Evolutionary conservation across 257 asterid genomes (phyloP), one percentile per base, ranked within the genome.

Genomic region (Nicotiana benthamiana): DNA sequence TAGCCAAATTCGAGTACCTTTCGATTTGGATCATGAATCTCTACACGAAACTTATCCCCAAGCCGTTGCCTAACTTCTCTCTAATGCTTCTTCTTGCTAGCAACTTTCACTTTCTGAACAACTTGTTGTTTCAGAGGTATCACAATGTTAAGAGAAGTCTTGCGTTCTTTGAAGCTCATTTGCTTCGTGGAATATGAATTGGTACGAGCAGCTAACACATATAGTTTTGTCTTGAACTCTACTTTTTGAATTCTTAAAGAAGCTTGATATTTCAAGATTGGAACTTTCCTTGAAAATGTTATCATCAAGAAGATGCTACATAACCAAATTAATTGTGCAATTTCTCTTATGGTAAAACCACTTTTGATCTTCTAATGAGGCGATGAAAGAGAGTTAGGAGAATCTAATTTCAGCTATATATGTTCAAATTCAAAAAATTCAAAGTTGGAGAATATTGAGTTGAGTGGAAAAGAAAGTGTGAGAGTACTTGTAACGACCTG

Each of bases 301-400:
- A 80, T 94, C 98, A 22, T 93, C 93, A 17, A 89, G 91, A 43
- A 90, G 96, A 81, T 89, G 92, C n/a, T 92, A 97, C 83, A 95
- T 89, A 6, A 94, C 93, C 51, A 84, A 80, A 20, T 95, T 97
- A 12, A 95, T 91, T 34, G 98, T 85, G 26, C 92, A 89, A 57
- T 77, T 34, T 80, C 46, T 89, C 92, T 67, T 85, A 86, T 8
- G 86, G 80, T 1, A 91, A 92, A 6, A 89, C 89, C 95, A 90
- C 88, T 46, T 60, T 80, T 34, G 4, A 20, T 6, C 9, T 15
- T 5, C n/a, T 1, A 27, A 16, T 40, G 46, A 34, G 28, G 18
- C 22, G 4, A 9, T 20, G 0, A 67, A 62, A 62, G 6, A 11
- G 59, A 16, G 22, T 32, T 24, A n/a, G 24, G 62, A 57, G 13